phyloP scores from a whole-genome alignment of 176 grass and related monocot species.

The Hsuehochloa calcarea region DNA sequence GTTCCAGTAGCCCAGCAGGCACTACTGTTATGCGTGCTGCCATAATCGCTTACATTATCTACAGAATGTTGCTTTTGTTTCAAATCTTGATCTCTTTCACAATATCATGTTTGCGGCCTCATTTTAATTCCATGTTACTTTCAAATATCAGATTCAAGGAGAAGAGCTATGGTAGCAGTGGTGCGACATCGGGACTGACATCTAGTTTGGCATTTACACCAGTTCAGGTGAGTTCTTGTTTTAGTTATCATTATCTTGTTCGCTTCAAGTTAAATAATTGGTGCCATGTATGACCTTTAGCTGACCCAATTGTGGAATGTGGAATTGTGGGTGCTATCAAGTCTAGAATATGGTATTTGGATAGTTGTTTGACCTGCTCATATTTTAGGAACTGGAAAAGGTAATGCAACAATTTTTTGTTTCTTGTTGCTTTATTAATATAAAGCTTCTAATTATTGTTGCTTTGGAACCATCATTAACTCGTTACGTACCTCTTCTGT shows the following conservation, averaged over 20 bases:
- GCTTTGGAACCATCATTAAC: not conserved
- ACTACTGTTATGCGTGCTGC: not conserved
- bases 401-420: not conserved
- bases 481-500: not conserved
- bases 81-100: not conserved
- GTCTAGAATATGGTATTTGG: not conserved
- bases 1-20: not conserved
- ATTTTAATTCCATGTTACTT: slow-evolving; percentile 14
- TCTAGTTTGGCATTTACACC: slow-evolving; percentile 90
- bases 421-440: not conserved
- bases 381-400: not conserved
- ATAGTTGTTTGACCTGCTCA: not conserved
- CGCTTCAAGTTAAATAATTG: not conserved
- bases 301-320: not conserved
- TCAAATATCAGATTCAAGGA: slow-evolving; percentile 70
- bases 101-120: not conserved
- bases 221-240: slow-evolving; percentile 58
- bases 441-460: not conserved
- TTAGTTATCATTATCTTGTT: not conserved
- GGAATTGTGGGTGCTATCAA: not conserved
- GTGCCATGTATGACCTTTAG: not conserved
- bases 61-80: not conserved
- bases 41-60: not conserved
- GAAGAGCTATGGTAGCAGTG: slow-evolving; percentile 74
- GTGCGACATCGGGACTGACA: slow-evolving; percentile 74